A percentile compares a stretch with the other conserved stretches of the same genome.
These are phyloP conservation scores for Nakazawaea molendinolei DNA, from an alignment of 805 yeast genomes.

Conservation along the genomic window DNA sequence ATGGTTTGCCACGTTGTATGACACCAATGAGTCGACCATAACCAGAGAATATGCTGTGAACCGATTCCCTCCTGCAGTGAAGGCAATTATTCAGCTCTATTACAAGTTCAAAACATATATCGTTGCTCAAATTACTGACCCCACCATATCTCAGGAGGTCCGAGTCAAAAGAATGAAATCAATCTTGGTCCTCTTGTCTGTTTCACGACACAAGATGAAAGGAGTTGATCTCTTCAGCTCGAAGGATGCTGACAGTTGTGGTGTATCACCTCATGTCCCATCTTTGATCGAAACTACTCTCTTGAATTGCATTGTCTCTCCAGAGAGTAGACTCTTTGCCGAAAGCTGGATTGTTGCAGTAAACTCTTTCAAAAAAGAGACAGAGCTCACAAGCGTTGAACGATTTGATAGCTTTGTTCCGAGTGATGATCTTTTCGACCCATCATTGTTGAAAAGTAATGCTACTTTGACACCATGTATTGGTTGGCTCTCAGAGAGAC, in stretches of 20 bases:
- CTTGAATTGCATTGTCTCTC: conserved; percentile 65
- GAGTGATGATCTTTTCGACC: conserved; percentile 20
- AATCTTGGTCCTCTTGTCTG: conserved; percentile 56
- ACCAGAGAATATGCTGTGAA: conserved; percentile 30
- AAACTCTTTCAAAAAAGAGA: conserved; percentile 14
- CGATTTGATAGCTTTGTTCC: conserved; percentile 17
- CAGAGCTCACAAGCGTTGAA: conserved; percentile 24
- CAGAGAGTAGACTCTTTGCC: conserved; percentile 69
- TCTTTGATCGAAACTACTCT: conserved; percentile 81
- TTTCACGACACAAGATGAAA: conserved; percentile 63
- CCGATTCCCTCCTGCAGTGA: conserved; percentile 63
- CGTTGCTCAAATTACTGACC: conserved; percentile 56
- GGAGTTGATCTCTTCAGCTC: conserved; percentile 37
- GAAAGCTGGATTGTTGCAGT: conserved; percentile 65
- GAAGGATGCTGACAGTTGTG: conserved; percentile 18
- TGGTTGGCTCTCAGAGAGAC: conserved; percentile 84
- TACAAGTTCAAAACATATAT: conserved; percentile 59
- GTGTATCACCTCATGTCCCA: conserved; percentile 54
- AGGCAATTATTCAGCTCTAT: conserved; percentile 61
- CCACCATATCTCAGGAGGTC: conserved; percentile 46
- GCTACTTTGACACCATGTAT: conserved; percentile 61
- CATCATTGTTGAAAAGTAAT: background rate
- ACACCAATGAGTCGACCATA: conserved; percentile 17
- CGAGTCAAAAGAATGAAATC: conserved; percentile 67
- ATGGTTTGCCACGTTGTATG: conserved; percentile 59